Conservation (phyloP, 148 eudicot species). For the Silene latifolia region DNA sequence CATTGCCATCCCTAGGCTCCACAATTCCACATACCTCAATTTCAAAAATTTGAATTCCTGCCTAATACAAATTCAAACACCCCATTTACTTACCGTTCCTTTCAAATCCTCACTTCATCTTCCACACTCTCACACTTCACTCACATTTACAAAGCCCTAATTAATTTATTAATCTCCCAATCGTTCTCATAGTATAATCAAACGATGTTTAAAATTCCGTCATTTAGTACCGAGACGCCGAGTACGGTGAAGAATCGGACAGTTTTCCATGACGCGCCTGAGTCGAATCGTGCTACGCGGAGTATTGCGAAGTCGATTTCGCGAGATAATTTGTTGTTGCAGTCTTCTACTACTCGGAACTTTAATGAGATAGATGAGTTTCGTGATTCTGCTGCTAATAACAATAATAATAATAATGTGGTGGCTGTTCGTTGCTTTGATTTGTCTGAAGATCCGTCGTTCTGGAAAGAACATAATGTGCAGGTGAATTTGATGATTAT, state of each 20-base stretch:
- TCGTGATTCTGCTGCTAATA: conserved; percentile 19
- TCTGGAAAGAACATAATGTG: conserved; percentile 96
- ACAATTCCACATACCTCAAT: too few relatives aligned
- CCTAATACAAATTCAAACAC: too few relatives aligned
- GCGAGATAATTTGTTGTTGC: conserved; percentile 33
- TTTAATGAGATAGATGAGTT: conserved; percentile 35
- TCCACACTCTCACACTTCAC: neutral
- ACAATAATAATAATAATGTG: conserved; percentile 18
- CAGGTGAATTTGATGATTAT: conserved; percentile 70
- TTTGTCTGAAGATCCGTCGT: conserved; percentile 69
- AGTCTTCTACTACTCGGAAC: conserved; percentile 45
- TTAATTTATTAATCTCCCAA: neutral
- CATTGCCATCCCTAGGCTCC: too few relatives aligned
- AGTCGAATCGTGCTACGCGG: conserved; percentile 37
- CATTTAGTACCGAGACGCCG: conserved; percentile 61
- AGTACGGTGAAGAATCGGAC: conserved; percentile 58
- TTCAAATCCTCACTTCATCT: neutral
- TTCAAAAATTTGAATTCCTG: neutral
- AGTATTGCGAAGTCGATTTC: conserved; percentile 52
- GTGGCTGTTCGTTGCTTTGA: conserved; percentile 52
- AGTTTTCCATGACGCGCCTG: conserved; percentile 52
- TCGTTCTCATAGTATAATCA: too few relatives aligned
- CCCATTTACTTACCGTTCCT: neutral
- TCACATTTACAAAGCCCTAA: too few relatives aligned
- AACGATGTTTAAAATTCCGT: conserved; percentile 34